Evolutionary conservation across 257 asterid species (phyloP).

Genomic region (Penstemon newberryi): DNA sequence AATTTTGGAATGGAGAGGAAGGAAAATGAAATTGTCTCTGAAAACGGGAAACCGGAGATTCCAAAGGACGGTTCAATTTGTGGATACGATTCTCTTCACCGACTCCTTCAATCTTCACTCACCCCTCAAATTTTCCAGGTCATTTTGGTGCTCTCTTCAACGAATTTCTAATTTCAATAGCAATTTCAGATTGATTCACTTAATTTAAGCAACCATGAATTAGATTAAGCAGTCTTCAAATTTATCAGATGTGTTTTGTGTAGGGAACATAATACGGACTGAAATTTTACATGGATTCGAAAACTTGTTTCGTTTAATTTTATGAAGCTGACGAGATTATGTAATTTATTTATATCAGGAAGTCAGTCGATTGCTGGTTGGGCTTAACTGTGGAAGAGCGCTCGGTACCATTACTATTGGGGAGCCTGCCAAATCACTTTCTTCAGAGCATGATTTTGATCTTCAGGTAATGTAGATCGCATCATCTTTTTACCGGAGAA

Average conservation of each 20-base stretch:
- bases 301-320: not conserved
- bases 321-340: not conserved
- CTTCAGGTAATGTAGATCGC: constrained; percentile 56
- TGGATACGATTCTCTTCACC: constrained; percentile 87
- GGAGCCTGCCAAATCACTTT: constrained; percentile 55
- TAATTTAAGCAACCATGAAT: not conserved
- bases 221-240: not conserved
- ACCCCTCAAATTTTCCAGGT: constrained; percentile 79
- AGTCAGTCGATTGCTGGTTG: constrained; percentile 73
- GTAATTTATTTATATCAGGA: constrained; percentile 46
- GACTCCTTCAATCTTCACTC: constrained; percentile 73
- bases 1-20: constrained; percentile 47
- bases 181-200: not conserved
- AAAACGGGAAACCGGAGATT: constrained; percentile 35
- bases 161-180: not conserved
- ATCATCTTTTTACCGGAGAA: not conserved
- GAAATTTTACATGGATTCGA: not conserved
- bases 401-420: constrained; percentile 53
- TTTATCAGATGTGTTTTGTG: not conserved
- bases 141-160: not conserved
- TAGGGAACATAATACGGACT: not conserved
- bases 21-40: constrained; percentile 33
- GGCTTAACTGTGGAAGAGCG: constrained; percentile 76
- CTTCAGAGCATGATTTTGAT: constrained; percentile 71
- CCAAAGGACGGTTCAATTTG: constrained; percentile 64